Evolutionary conservation across 441 rosid species (phyloP).

Genomic region (Pelargonium myrrhifolium): DNA sequence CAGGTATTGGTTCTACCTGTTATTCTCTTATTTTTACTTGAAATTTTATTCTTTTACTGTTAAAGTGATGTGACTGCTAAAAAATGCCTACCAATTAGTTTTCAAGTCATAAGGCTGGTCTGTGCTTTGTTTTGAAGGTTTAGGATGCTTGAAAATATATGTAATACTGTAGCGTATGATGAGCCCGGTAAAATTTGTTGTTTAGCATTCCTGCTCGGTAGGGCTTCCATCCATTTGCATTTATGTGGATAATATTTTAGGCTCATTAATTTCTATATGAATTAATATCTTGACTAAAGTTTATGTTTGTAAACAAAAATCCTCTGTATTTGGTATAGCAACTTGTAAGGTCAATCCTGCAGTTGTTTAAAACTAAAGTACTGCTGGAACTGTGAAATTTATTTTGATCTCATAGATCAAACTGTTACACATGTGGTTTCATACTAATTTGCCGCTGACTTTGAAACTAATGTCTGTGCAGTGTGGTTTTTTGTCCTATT

Average conservation of each 20-base stretch:
- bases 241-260: not conserved
- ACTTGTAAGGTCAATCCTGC: not conserved
- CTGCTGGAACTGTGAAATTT: not conserved
- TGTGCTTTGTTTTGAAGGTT: not conserved
- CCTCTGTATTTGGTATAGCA: not conserved
- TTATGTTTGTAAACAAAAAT: not conserved
- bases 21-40: not conserved
- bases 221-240: not conserved
- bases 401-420: not conserved
- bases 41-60: not conserved
- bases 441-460: slow-evolving; percentile 6
- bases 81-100: not conserved
- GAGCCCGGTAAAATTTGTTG: not conserved
- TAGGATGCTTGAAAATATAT: not conserved
- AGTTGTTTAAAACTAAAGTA: not conserved
- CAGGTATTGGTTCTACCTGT: slow-evolving; percentile 37
- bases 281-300: not conserved
- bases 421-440: not conserved
- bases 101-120: slow-evolving; percentile 3
- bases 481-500: slow-evolving; percentile 73
- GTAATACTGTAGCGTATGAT: not conserved
- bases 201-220: not conserved
- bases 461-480: slow-evolving; percentile 30
- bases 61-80: not conserved
- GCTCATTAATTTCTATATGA: not conserved